Evolutionary conservation across 2,329 filamentous ascomycete genomes (phyloP), one percentile per base, ranked within the genome.

Genomic region (Sporothrix curviconia): DNA sequence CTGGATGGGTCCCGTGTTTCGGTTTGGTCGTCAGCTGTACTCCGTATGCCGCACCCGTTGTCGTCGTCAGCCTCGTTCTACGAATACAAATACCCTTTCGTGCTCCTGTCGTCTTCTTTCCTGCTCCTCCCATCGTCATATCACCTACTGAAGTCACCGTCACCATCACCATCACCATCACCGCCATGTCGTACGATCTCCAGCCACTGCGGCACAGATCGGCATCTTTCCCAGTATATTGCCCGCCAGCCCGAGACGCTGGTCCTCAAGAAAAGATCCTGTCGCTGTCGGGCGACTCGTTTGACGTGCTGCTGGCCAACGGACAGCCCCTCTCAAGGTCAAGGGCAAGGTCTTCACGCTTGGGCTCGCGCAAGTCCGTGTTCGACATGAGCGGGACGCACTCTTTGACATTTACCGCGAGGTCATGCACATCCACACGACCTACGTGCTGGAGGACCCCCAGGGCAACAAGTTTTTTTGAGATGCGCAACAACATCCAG

Each of bases 221-320:
- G 62, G 57, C 47, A n/a, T 63, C 34, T 63, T 58, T 2, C 7
- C 22, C 47, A 59, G 30, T 61, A 54, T 24, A 15, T 62, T 15
- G 59, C 63, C 22, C 34, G 15, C 15, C 34, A 59, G 58, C 12
- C 67, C 6, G 74, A 78, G 64, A 81, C 78, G 2, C 70, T 88
- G 7, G 66, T 81, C 1, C 71, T 88, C 50, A 81, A 78, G 63
- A 87, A 65, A 83, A 82, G 63, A 73, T 85, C 17, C 67, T 84
- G 58, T 85, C 83, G 3, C 70, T 86, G 8, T 78, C 78, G 1
- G 82, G 83, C 58, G 83, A 87, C 70, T 81, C 77, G 68, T 88
- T 87, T 70, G 79, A 81, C 61, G 79, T 88, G 68, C 78, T 76
- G 55, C 76, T 79, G 5, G 70, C 75, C 44, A 77, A 76, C 59